phyloP scores from a whole-genome alignment of 495 filamentous ascomycete species.

The Melanomma pulvis-pyrius region DNA sequence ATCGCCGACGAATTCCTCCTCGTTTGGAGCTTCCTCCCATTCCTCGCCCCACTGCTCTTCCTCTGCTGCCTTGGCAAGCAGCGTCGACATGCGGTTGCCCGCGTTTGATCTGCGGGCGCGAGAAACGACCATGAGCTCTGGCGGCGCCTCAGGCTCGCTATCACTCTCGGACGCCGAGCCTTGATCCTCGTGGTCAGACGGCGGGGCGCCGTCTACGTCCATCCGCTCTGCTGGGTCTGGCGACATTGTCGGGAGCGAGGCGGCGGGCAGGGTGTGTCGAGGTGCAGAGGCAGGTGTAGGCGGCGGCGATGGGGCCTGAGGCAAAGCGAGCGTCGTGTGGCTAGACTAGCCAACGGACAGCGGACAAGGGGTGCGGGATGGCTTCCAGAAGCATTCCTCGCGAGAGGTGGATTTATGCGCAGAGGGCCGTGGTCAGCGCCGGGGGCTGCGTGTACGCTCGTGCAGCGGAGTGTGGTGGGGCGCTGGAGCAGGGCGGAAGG shows the following conservation, averaged over 20 bases:
- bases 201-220: constrained; percentile 7
- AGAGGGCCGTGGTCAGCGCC: constrained; percentile 12
- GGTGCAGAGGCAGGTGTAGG: constrained; percentile 15
- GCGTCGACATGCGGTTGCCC: constrained; percentile 77
- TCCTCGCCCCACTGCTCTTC: constrained; percentile 72
- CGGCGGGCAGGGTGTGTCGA: constrained; percentile 10
- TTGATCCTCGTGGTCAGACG: constrained; percentile 19
- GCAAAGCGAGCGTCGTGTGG: constrained; percentile 25
- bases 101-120: constrained; percentile 82
- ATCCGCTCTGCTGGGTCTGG: constrained; percentile 19
- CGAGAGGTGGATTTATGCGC: constrained; percentile 14
- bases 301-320: constrained; percentile 14
- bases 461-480: neutral
- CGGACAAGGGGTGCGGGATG: constrained; percentile 25
- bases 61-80: constrained; percentile 66
- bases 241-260: constrained; percentile 12
- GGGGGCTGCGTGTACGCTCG: constrained; percentile 5
- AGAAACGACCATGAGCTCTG: constrained; percentile 77
- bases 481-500: too few species aligned
- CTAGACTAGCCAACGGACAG: constrained; percentile 13
- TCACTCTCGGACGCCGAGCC: constrained; percentile 18
- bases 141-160: constrained; percentile 46
- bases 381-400: constrained; percentile 36
- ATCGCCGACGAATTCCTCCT: constrained; percentile 78
- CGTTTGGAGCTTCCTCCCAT: constrained; percentile 65